Evolutionary conservation across 2,329 filamentous ascomycete species (phyloP), one percentile per base, ranked within the genome.

Genomic region (Epicoccum sorghinum): DNA sequence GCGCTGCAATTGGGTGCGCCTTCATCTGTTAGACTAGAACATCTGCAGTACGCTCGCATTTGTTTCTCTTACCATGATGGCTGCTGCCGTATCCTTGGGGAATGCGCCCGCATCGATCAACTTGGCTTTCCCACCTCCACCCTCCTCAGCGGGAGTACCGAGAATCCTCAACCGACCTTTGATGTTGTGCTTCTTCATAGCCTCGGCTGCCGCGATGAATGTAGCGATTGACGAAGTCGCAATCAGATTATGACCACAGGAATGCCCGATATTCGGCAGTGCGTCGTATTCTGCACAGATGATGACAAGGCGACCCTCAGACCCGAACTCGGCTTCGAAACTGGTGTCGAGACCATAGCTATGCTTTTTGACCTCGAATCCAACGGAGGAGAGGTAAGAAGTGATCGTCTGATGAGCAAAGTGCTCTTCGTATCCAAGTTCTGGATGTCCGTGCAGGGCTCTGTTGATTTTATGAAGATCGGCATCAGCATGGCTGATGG

Each of bases 161-260:
- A 82, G 76, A 30, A 83, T 64, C 7, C 79, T 69, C 25, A 81
- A 66, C 46, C 76, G 78, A 4, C 81, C 81, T 0, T 75, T 62
- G 2, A 85, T 68, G 1, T 67, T 59, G 36, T 77, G 71, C 10
- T 72, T 63, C 18, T 71, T 75, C 59, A 84, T 71, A 2, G 79
- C 64, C 24, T 78, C 68, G 0, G 79, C 80, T 0, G 81, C 73
- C 3, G 79, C 81, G 3, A 85, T 62, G 23, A 76, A 79, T 3
- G 71, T 80, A 1, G 79, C 75, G 8, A 83, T 67, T 0, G 80
- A 81, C 3, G 79, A 76, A 0, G 75, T 79, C 4, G 80, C 80
- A 48, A 83, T 83, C 33, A 83, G 74, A 57, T 84, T 84, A 68
- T 84, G 82, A 4, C 82, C 82, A 50, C 82, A 84, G 7, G 80